Evolutionary conservation across 768 basidiomycete genomes (phyloP), one percentile per base, ranked within the genome.

Genomic region (Lactifluus hygrophoroides): DNA sequence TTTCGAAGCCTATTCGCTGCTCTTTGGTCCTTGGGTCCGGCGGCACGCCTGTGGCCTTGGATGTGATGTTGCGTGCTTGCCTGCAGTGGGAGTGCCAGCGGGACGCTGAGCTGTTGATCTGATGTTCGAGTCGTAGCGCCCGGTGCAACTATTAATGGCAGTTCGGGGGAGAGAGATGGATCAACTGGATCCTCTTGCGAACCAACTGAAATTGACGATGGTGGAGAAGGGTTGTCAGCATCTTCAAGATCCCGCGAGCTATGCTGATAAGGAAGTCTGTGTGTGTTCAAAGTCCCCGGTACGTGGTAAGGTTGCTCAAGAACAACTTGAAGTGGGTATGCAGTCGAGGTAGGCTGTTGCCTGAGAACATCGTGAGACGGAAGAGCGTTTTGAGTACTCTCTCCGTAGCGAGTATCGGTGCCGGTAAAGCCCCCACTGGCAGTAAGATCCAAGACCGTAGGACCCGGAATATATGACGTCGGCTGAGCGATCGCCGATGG

Each of bases 1-100:
- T 5, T 9, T 42, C 32, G 21, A 16, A 58, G 57, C 28, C 57
- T 53, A 16, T 38, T n/a, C 9, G 57, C 44, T 19, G 57, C 57
- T 32, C 5, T 46, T 23, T 19, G 45, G 38, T 58, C 57, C 45
- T 47, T 53, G 17, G 57, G 45, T 2, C 16, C 5, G 25, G 16
- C 28, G 3, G 11, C 14, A 48, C 54, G 54, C 28, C 23, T 40
- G 37, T 47, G 46, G 2, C 40, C 30, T 11, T 25, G 19, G 16
- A 5, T 16, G 7, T 16, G 8, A 21, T 16, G 19, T 32, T 40
- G 37, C 9, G 3, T 27, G 10, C 11, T n/a, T 28, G 17, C 5
- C 30, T 3, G 13, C 9, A 21, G 27, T 16, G 42, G 27, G 28
- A 27, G 10, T 13, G 21, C 16, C 17, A 16, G 34, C 7, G 16